Evolutionary conservation across 2,329 filamentous ascomycete species (phyloP).

Genomic region (Diaporthe velutina): DNA sequence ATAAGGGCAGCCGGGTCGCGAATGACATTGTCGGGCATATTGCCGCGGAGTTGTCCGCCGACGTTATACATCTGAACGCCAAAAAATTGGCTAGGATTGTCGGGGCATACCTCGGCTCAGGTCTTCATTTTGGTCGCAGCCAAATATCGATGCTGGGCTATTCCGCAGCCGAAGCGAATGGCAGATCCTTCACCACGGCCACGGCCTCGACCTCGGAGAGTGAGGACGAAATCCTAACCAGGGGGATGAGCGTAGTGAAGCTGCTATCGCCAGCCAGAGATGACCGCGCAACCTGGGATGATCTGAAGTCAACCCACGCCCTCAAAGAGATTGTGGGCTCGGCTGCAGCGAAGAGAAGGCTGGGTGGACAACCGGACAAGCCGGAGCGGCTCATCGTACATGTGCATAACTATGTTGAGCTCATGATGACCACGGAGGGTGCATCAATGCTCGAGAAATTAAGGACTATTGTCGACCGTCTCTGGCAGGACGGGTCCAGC

Average conservation of each 20-base stretch:
- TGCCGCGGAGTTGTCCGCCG: constrained; percentile 64
- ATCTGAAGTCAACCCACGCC: constrained; percentile 70
- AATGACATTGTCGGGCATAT: constrained; percentile 47
- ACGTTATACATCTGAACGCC: constrained; percentile 77
- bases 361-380: constrained; percentile 36
- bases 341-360: constrained; percentile 53
- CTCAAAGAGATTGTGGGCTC: constrained; percentile 69
- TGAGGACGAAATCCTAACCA: constrained; percentile 44
- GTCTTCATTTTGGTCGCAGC: constrained; percentile 60
- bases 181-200: constrained; percentile 55
- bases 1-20: constrained; percentile 47
- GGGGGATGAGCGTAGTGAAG: constrained; percentile 45
- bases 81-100: constrained; percentile 78
- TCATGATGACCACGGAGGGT: constrained; percentile 78
- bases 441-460: constrained; percentile 77
- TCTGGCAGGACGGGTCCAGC: constrained; percentile 77
- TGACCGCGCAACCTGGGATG: constrained; percentile 66
- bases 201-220: constrained; percentile 60
- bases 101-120: constrained; percentile 77
- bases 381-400: constrained; percentile 74
- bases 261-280: constrained; percentile 49
- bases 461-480: constrained; percentile 77
- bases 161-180: constrained; percentile 66
- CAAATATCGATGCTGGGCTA: constrained; percentile 69
- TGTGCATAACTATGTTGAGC: constrained; percentile 83